Evolutionary conservation across 805 yeast genomes (phyloP), one percentile per base, ranked within the genome.

Genomic region (Maudiozyma barnettii): DNA sequence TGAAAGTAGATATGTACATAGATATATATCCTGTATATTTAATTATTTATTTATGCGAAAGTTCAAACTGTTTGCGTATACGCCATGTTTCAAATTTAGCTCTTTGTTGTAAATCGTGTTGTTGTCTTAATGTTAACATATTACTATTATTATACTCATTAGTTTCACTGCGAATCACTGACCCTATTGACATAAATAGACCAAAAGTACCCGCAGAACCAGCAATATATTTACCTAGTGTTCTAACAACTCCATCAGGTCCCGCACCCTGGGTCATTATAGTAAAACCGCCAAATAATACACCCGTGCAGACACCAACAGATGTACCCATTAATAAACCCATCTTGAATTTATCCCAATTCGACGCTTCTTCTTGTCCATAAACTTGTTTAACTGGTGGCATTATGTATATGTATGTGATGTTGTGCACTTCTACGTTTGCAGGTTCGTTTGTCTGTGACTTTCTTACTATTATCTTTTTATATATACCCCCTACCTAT

Each of bases 191-290:
- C 98, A 91, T 90, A 68, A 91, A 88, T 57, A 91, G 76, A 38
- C 97, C 97, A 68, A 93, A 91, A 10, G 97, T 91, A 43, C 95
- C 96, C 2, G 96, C 96, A 5, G 96, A 87, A 47, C 97, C 97
- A 59, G 84, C 82, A 68, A 93, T 90, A 69, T 90, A 93, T 70
- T 91, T 96, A 48, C 99, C 98, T 61, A 93, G 72, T 1, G 97
- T 91, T 71, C 96, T 82, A 82, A 93, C 85, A 48, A 87, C 87
- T 48, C 99, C 99, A 61, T 87, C 85, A 43, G 99, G 99, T 13
- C 96, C 96, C n/a, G 99, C 93, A 18, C 99, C 99, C 55, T 84
- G 82, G 48, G 89, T 90, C 54, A 88, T 66, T 56, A 95, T 84
- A 49, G 96, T 83, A 61, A 86, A 81, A 21, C 96, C 95, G 45